A percentile compares a stretch with the other conserved stretches of the same genome.
Conservation (phyloP, 768 basidiomycete species). For the Lyophyllum semitale region DNA sequence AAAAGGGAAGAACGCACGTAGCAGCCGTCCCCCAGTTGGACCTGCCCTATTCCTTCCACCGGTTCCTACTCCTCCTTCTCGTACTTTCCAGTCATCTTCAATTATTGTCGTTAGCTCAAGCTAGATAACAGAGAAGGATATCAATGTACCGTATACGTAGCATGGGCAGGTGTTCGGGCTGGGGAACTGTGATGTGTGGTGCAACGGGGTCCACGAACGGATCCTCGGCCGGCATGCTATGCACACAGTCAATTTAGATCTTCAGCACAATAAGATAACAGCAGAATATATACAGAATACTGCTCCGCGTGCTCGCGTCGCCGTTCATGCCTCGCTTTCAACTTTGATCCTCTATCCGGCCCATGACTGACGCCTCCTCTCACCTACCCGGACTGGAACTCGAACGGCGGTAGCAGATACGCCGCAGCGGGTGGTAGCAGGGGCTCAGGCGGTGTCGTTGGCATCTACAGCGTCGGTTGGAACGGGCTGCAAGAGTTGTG, state of each 20-base stretch:
- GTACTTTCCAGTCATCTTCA: too few relatives aligned
- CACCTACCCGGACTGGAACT: constrained; percentile 11
- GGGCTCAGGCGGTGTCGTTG: constrained; percentile 6
- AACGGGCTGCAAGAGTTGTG: too few relatives aligned
- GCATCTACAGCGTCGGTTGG: background rate
- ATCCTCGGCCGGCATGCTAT: constrained; percentile 21
- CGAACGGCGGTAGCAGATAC: constrained; percentile 12
- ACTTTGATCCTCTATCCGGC: constrained; percentile 3
- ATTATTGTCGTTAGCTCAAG: too few relatives aligned
- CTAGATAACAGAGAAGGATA: background rate
- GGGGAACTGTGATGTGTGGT: constrained; percentile 26
- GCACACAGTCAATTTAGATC: constrained; percentile 3
- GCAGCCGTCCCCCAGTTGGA: too few relatives aligned
- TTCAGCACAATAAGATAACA: background rate
- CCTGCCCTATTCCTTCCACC: too few relatives aligned
- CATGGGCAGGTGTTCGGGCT: constrained; percentile 20
- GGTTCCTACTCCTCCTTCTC: too few relatives aligned
- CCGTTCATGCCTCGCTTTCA: constrained; percentile 8
- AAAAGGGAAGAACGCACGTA: too few relatives aligned
- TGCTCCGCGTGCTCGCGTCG: constrained; percentile 9
- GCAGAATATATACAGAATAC: constrained; percentile 9
- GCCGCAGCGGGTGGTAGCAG: background rate
- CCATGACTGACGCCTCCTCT: constrained; percentile 14
- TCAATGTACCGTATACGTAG: constrained; percentile 35
- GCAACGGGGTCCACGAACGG: constrained; percentile 35